Conservation (phyloP, 2,329 filamentous ascomycete genomes). For the Hypoxylon sp. region DNA sequence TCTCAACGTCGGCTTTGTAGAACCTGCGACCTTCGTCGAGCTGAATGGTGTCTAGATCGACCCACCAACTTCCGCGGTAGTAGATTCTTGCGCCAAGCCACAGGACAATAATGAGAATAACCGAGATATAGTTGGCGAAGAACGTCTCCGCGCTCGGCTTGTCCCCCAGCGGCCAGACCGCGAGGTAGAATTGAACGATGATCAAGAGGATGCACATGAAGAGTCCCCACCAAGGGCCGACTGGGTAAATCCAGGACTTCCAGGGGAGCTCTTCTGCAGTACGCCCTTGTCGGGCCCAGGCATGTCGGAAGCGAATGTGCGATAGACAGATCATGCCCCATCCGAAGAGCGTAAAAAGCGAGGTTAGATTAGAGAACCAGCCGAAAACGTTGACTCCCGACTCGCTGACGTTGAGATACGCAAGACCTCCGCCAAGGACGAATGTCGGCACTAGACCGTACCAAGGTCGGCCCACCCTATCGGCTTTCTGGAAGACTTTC, state of each 20-base stretch:
- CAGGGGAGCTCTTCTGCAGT: slow-evolving; percentile 50
- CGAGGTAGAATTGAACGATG: slow-evolving; percentile 57
- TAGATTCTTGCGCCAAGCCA: slow-evolving; percentile 53
- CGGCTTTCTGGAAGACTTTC: slow-evolving; percentile 46
- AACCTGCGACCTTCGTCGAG: slow-evolving; percentile 40
- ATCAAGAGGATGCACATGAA: slow-evolving; percentile 55
- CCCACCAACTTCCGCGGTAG: slow-evolving; percentile 49
- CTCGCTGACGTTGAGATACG: slow-evolving; percentile 54
- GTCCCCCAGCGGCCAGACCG: slow-evolving; percentile 53
- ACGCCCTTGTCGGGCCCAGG: slow-evolving; percentile 53
- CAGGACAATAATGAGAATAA: slow-evolving; percentile 52
- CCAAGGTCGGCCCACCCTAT: slow-evolving; percentile 49
- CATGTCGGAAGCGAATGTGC: slow-evolving; percentile 53
- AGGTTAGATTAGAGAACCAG: slow-evolving; percentile 58
- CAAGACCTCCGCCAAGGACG: slow-evolving; percentile 55
- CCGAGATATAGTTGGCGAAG: slow-evolving; percentile 57
- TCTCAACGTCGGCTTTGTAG: slow-evolving; percentile 38
- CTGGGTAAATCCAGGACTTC: slow-evolving; percentile 56
- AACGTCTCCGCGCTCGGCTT: slow-evolving; percentile 50
- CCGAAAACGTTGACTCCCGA: slow-evolving; percentile 54
- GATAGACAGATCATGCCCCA: slow-evolving; percentile 56
- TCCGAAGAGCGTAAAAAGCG: slow-evolving; percentile 54
- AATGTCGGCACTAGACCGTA: slow-evolving; percentile 59
- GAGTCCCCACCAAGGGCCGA: slow-evolving; percentile 54
- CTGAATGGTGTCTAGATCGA: slow-evolving; percentile 38